These are phyloP conservation scores for Platismatia glauca DNA, from an alignment of 495 filamentous ascomycete species.

Conservation along the genomic window DNA sequence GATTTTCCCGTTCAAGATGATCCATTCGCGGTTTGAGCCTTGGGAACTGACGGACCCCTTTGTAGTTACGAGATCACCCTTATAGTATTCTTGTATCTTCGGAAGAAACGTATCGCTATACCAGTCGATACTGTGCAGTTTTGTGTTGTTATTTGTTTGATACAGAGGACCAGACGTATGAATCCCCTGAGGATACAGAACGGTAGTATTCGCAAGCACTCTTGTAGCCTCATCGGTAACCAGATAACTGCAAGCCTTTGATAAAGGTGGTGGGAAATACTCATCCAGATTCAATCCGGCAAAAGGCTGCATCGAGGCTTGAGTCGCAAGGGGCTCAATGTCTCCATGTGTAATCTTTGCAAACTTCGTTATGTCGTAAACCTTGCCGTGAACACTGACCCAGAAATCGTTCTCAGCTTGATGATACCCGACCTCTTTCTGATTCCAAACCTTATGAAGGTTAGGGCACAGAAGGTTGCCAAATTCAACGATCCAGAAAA, in stretches of 20 bases:
- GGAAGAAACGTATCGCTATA: conserved; percentile 66
- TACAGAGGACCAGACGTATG: conserved; percentile 58
- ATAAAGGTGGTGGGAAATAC: conserved; percentile 79
- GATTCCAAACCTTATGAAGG: conserved; percentile 81
- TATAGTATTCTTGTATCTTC: conserved; percentile 73
- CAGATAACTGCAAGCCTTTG: conserved; percentile 59
- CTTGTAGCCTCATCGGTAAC: conserved; percentile 39
- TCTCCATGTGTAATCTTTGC: conserved; percentile 78
- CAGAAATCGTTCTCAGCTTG: conserved; percentile 67
- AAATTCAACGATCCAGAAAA: conserved; percentile 90
- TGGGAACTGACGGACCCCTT: conserved; percentile 38
- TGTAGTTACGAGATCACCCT: conserved; percentile 77
- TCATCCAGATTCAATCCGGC: conserved; percentile 68
- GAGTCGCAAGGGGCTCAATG: conserved; percentile 41
- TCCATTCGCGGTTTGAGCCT: conserved; percentile 71
- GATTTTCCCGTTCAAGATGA: conserved; percentile 61
- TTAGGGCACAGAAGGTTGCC: conserved; percentile 81
- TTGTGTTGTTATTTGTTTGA: conserved; percentile 43
- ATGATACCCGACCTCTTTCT: conserved; percentile 62
- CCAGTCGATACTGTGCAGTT: conserved; percentile 60
- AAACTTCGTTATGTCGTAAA: conserved; percentile 89
- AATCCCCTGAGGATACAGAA: conserved; percentile 37
- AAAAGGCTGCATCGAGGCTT: conserved; percentile 61
- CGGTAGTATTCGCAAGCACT: conserved; percentile 57
- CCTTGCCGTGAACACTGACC: conserved; percentile 78